Conservation (phyloP, 2,329 filamentous ascomycete species). For the Xylariaceae sp. region DNA sequence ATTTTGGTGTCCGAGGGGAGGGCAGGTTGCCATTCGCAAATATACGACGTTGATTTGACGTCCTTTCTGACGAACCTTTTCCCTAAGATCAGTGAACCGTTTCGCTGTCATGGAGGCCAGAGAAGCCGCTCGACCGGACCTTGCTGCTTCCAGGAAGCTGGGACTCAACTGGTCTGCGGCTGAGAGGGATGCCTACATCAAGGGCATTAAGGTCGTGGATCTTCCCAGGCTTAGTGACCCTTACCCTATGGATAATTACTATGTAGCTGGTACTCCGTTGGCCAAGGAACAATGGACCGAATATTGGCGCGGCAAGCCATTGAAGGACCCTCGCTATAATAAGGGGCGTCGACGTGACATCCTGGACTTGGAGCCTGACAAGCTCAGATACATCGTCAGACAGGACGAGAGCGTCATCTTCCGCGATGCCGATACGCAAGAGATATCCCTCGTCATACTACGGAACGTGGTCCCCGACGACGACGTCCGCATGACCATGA, state of each 20-base stretch:
- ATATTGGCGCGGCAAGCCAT: constrained; percentile 5
- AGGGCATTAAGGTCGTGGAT: constrained; percentile 4
- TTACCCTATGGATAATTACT: constrained; percentile 2
- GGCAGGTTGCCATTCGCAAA: too few relatives aligned
- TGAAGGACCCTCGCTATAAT: constrained; percentile 7
- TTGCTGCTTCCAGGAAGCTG: not conserved
- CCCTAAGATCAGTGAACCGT: too few relatives aligned
- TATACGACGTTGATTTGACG: too few relatives aligned
- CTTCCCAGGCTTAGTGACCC: constrained; percentile 1
- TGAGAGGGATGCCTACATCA: constrained; percentile 3
- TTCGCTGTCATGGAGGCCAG: not conserved
- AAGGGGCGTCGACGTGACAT: constrained; percentile 7
- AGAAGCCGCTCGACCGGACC: not conserved
- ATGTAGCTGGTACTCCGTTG: constrained; percentile 6
- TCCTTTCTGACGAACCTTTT: too few relatives aligned
- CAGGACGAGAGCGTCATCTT: constrained; percentile 20
- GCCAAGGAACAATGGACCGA: constrained; percentile 8
- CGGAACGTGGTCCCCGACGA: constrained; percentile 16
- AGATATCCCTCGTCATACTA: constrained; percentile 15
- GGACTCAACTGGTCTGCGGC: constrained; percentile 4
- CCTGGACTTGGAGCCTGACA: constrained; percentile 6
- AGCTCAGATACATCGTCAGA: constrained; percentile 11
- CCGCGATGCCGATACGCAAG: constrained; percentile 15
- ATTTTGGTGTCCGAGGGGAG: too few relatives aligned
- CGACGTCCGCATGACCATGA: constrained; percentile 9